Evolutionary conservation across 75 land plant genomes (phyloP).

Genomic region (Azolla pinnata): DNA sequence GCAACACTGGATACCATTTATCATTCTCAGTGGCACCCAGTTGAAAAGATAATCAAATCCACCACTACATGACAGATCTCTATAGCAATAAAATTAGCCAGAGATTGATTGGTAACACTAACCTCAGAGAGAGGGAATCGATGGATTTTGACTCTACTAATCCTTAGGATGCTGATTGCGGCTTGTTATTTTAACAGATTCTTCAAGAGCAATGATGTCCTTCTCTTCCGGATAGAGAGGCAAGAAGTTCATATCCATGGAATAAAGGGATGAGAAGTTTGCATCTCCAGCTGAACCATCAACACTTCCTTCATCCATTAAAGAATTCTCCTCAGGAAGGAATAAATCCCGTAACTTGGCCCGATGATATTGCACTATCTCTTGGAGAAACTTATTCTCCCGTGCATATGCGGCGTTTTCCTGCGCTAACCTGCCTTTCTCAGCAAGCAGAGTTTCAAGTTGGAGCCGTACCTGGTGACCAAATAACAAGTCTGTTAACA

Average conservation of each 20-base stretch:
- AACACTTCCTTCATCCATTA: not conserved
- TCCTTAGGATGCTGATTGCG: too few species aligned
- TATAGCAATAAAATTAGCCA: too few species aligned
- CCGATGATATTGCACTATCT: slow-evolving; percentile 80
- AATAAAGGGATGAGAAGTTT: not conserved
- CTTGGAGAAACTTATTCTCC: slow-evolving; percentile 63
- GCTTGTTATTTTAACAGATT: slow-evolving; percentile 2
- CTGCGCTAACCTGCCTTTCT: slow-evolving; percentile 71
- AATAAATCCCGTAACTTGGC: slow-evolving; percentile 37
- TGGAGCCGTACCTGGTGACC: slow-evolving; percentile 80
- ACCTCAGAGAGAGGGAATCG: too few species aligned
- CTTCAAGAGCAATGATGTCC: slow-evolving; percentile 4
- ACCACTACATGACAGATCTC: too few species aligned
- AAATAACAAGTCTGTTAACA: too few species aligned
- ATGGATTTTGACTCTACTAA: too few species aligned
- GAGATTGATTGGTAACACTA: too few species aligned
- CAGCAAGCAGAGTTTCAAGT: slow-evolving; percentile 78
- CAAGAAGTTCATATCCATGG: slow-evolving; percentile 1
- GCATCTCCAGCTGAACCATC: not conserved
- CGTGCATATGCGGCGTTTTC: slow-evolving; percentile 70
- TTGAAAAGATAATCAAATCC: too few species aligned
- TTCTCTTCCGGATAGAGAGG: slow-evolving; percentile 8
- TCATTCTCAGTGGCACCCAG: too few species aligned
- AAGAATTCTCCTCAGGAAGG: slow-evolving; percentile 23
- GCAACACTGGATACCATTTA: too few species aligned